Percentiles rank a stretch among this genome's conserved stretches.
Conservation (phyloP, 2,329 filamentous ascomycete genomes). For the Penicillium decumbens region DNA sequence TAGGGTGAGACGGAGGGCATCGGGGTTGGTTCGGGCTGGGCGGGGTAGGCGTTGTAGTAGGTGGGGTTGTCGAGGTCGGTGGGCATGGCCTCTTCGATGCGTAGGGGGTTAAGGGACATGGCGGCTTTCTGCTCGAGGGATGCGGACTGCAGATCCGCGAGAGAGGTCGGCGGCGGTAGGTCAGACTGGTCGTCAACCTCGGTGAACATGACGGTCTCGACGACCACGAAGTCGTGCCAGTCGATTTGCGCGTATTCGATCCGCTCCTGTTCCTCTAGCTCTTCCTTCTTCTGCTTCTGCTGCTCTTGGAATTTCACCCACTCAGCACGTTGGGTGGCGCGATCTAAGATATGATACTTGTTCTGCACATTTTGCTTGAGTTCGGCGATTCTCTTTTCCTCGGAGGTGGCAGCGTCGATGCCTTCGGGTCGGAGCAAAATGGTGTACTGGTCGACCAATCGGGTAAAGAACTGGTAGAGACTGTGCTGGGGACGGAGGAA, state of each 20-base stretch:
- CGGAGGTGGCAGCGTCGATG: slow-evolving; percentile 64
- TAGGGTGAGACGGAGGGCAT: slow-evolving; percentile 28
- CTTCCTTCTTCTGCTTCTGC: slow-evolving; percentile 84
- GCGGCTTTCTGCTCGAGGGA: slow-evolving; percentile 93
- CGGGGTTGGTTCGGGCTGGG: slow-evolving; percentile 35
- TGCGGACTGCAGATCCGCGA: slow-evolving; percentile 87
- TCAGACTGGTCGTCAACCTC: slow-evolving; percentile 81
- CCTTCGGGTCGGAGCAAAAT: slow-evolving; percentile 65
- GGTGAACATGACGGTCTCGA: slow-evolving; percentile 89
- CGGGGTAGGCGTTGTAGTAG: slow-evolving; percentile 50
- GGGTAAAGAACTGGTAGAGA: slow-evolving; percentile 90
- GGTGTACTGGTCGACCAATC: slow-evolving; percentile 91
- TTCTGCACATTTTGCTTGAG: slow-evolving; percentile 71
- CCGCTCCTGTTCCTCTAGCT: slow-evolving; percentile 77
- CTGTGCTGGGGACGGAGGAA: slow-evolving; percentile 94
- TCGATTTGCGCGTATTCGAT: slow-evolving; percentile 79
- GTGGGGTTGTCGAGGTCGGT: slow-evolving; percentile 59
- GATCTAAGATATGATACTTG: slow-evolving; percentile 72
- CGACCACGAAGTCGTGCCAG: slow-evolving; percentile 95
- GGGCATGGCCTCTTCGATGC: slow-evolving; percentile 94
- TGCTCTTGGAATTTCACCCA: slow-evolving; percentile 79
- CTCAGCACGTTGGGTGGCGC: slow-evolving; percentile 79
- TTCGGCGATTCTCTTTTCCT: slow-evolving; percentile 67
- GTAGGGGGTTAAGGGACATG: slow-evolving; percentile 74
- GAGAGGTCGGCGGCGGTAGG: slow-evolving; percentile 80